These are phyloP conservation scores for Apiotrichum laibachii DNA, from an alignment of 1,284 basidiomycete species.

Conservation along the genomic window DNA sequence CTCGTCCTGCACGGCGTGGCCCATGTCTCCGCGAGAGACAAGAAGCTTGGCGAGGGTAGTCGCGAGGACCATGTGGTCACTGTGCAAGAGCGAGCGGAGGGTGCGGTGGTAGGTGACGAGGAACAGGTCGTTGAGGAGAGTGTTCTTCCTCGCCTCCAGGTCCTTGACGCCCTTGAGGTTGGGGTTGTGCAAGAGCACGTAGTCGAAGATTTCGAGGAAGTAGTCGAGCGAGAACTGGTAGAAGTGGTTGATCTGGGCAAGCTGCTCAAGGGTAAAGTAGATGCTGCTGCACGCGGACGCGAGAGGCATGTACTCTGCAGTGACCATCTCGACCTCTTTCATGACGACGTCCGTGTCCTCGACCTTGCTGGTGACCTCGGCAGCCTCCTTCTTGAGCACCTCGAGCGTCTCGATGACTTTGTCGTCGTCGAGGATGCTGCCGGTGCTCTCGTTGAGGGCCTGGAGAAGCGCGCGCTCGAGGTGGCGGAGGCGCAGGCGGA, in stretches of 20 bases:
- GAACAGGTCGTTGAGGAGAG: slow-evolving; percentile 90
- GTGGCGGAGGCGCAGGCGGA: slow-evolving; percentile 85
- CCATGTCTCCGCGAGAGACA: slow-evolving; percentile 62
- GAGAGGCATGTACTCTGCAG: slow-evolving; percentile 87
- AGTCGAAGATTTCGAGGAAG: slow-evolving; percentile 98
- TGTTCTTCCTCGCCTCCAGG: slow-evolving; percentile 68
- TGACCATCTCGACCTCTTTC: slow-evolving; percentile 94
- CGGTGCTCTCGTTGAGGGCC: slow-evolving; percentile 93
- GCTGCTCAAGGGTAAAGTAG: slow-evolving; percentile 95
- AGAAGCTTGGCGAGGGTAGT: slow-evolving; percentile 89
- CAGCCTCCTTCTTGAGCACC: slow-evolving; percentile 94
- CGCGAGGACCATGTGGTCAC: slow-evolving; percentile 87
- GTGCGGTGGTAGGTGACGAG: slow-evolving; percentile 84
- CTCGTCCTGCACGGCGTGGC: slow-evolving; percentile 72
- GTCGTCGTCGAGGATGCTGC: slow-evolving; percentile 98
- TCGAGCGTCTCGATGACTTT: slow-evolving; percentile 98
- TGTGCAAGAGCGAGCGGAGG: slow-evolving; percentile 83
- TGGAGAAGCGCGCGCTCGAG: slow-evolving; percentile 91
- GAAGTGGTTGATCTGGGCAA: slow-evolving; percentile 93
- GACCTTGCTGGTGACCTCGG: slow-evolving; percentile 94
- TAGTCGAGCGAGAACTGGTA: slow-evolving; percentile 98
- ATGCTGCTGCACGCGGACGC: slow-evolving; percentile 95
- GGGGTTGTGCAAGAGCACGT: slow-evolving; percentile 86
- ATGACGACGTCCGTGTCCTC: slow-evolving; percentile 95
- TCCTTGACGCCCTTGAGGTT: slow-evolving; percentile 78